Conservation (phyloP, 257 asterid genomes). For the Petunia axillaris region DNA sequence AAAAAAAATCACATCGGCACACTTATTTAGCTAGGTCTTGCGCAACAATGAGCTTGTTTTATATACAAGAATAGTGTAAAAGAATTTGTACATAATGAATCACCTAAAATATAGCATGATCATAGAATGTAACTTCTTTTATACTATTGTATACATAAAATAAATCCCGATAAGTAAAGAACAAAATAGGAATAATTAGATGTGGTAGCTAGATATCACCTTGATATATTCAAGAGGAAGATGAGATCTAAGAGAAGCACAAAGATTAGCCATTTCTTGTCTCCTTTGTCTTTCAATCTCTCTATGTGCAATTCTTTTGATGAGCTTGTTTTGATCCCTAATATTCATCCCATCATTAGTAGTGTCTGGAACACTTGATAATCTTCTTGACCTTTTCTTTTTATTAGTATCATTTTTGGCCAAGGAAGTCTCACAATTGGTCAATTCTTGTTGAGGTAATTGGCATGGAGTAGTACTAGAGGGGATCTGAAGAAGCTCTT, state of each 20-base stretch:
- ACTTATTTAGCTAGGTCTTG: background rate
- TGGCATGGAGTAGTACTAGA: background rate
- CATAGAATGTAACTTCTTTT: too few relatives aligned
- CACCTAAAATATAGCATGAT: too few relatives aligned
- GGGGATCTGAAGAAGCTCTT: background rate
- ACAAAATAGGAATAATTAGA: too few relatives aligned
- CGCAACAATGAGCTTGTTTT: background rate
- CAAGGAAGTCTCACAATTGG: background rate
- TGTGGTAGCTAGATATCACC: constrained; percentile 20
- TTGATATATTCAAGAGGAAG: constrained; percentile 35
- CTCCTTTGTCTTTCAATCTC: constrained; percentile 44
- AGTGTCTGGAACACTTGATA: background rate
- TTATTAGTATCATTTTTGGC: background rate
- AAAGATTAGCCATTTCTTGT: constrained; percentile 40
- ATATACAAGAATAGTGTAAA: too few relatives aligned
- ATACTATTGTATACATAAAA: too few relatives aligned
- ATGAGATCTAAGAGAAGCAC: constrained; percentile 31
- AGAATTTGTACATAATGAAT: too few relatives aligned
- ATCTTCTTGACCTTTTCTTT: background rate
- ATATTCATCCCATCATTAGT: background rate
- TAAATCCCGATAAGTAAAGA: too few relatives aligned
- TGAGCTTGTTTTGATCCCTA: background rate
- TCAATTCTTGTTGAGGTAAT: background rate
- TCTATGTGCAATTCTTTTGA: constrained; percentile 40
- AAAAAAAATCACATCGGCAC: background rate